Evolutionary conservation across 1,139 yeast genomes (phyloP).

Genomic region (Entelexis sorbosivorans): DNA sequence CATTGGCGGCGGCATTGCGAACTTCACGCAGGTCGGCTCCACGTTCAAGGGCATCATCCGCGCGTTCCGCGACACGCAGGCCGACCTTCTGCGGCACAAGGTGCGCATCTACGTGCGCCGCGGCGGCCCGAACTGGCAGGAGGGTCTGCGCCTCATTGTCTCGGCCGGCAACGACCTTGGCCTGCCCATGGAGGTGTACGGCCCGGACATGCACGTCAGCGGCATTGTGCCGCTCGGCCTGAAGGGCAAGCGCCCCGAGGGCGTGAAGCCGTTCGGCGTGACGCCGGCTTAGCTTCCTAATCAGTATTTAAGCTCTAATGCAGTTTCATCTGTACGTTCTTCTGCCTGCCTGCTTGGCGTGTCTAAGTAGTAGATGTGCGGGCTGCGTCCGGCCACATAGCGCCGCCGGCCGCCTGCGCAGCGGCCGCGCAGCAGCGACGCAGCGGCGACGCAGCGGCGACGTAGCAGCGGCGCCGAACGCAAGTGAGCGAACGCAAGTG

Average conservation of each 20-base stretch:
- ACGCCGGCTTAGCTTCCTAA: slow-evolving; percentile 13
- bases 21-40: slow-evolving; percentile 40
- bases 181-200: slow-evolving; percentile 39
- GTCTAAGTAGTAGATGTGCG: no score
- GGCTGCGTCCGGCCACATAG: no score
- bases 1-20: slow-evolving; percentile 42
- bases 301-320: not conserved
- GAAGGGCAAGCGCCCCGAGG: slow-evolving; percentile 33
- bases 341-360: no score
- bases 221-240: slow-evolving; percentile 39
- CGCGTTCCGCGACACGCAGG: slow-evolving; percentile 37
- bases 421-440: no score
- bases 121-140: slow-evolving; percentile 43
- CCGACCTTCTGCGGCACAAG: slow-evolving; percentile 33
- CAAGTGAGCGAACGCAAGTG: no score
- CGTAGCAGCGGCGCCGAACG: no score
- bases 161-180: slow-evolving; percentile 39
- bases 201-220: slow-evolving; percentile 42
- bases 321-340: no score
- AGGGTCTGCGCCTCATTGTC: slow-evolving; percentile 38
- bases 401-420: no score
- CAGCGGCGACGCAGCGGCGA: no score
- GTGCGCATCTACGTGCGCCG: slow-evolving; percentile 38
- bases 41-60: slow-evolving; percentile 41
- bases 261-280: slow-evolving; percentile 32